Base-by-base conservation (phyloP, 192 early-diverging fungal genomes). In the Irineochytrium annulatum region DNA sequence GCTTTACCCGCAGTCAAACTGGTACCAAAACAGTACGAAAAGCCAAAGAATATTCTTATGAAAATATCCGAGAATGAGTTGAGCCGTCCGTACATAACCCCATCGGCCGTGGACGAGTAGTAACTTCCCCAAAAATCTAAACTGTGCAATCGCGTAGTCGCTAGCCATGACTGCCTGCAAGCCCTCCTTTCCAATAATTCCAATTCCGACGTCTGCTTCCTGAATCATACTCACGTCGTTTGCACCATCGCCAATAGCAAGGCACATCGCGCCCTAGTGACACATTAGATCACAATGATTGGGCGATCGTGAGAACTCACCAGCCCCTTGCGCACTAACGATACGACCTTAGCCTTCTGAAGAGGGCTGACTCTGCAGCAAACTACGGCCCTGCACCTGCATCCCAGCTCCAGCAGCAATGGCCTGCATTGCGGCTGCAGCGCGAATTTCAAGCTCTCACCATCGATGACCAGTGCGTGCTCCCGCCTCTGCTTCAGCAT, bases 41-140 rank as follows among this genome's bases (percentile, higher is more conserved):
- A 93, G 83, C 91, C 90, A 94, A 24, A 95, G 80, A 0, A 95
- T 84, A 70, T 97, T 95, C 68, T 98, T 98, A 83, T 94, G 96
- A 70, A 96, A 98, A 68, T 91, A 96, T 60, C 85, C 91, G 57
- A 96, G 79, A 16, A 93, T 89, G 80, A 95, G 85, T 65, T 94
- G 89, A 19, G 91, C 74, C 27, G 91, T 93, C 31, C 94, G 81
- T 64, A 88, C 74, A 70, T 98, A 98, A 46, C 86, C 86, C 86
- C 87, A 98, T 55, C 87, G 79, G 17, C 95, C 95, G 63, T 98
- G 95, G 13, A 98, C 93, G 20, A 97, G 77, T 32, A 98, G 69
- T 34, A 98, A 74, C 60, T 87, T 89, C 17, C 74, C 68, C 43
- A 98, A 79, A 67, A 91, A 97, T 22, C 91, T 77, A 75, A 98